Base-by-base conservation (phyloP, 768 basidiomycete genomes). In the Leccinum subtestaceum region DNA sequence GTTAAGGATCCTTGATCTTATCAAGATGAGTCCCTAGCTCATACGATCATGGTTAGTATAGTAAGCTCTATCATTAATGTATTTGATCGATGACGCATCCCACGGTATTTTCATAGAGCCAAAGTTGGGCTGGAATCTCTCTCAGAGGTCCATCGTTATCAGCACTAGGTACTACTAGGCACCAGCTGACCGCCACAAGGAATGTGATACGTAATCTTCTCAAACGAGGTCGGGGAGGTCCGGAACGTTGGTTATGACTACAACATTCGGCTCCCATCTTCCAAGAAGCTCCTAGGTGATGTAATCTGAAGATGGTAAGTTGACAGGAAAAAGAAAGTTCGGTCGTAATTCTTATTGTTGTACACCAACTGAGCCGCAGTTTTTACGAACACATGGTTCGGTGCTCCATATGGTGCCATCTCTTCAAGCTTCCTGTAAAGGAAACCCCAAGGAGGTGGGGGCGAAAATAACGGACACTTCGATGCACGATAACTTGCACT, bases 381-480 rank as follows among this genome's bases (percentile, higher is more conserved):
- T 38, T 38, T 31, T 17, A 53, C 54, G 46, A 50, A 55, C 9
- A 31, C 5, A 34, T 31, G 21, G 17, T 58, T 47, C 53, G 54
- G 47, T 34, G 32, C 53, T 49, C 57, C 58, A 21, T 46, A 38
- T 23, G 48, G 46, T 29, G n/a, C 36, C 38, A 32, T 45, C 34
- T 45, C 52, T 52, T 50, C 23, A 55, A 49, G 29, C 54, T 62
- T 60, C 66, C 59, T 60, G 48, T 48, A 60, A 60, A 52, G 51
- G 50, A 21, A 57, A 47, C 45, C 23, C 47, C 48, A 34, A 34
- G 32, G 60, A 60, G 52, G 19, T 57, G 47, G 38, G 32, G n/a
- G 61, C 70, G 65, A 71, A 66, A 69, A 65, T 29, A 53, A 57
- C 71, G 70, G 69, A 60, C 9, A 27, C 15, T 61, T 60, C 49